Evolutionary conservation across 306 rosid genomes (phyloP).

Genomic region (Senna siamea): DNA sequence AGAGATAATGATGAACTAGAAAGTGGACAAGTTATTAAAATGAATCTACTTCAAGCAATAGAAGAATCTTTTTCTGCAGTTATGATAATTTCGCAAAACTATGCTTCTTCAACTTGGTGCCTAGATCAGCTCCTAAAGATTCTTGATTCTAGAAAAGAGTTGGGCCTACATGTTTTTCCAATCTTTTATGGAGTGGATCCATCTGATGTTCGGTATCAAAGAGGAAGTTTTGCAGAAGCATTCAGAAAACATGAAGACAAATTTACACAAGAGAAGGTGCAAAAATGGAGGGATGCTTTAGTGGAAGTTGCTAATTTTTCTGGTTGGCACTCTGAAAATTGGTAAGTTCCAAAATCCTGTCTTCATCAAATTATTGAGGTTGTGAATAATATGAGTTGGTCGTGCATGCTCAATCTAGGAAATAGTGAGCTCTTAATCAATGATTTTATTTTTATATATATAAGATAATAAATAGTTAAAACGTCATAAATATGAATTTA

Average conservation of each 20-base stretch:
- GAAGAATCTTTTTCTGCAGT: slow-evolving; percentile 10
- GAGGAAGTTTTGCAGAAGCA: slow-evolving; percentile 6
- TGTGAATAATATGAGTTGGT: too few species aligned
- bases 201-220: slow-evolving; percentile 17
- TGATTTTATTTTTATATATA: too few species aligned
- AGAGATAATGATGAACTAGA: slow-evolving; percentile 27
- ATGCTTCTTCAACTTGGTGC: slow-evolving; percentile 40
- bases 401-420: too few species aligned
- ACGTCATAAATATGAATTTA: too few species aligned
- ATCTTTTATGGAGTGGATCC: slow-evolving; percentile 36
- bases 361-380: too few species aligned
- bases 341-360: background rate
- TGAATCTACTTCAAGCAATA: slow-evolving; percentile 21
- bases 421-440: too few species aligned
- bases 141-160: background rate
- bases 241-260: slow-evolving; percentile 26
- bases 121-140: background rate
- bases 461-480: too few species aligned
- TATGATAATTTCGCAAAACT: slow-evolving; percentile 34
- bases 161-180: slow-evolving; percentile 15
- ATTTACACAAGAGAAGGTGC: background rate
- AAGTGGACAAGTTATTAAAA: slow-evolving; percentile 15
- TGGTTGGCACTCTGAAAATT: background rate
- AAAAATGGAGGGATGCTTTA: background rate
- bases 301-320: background rate